Evolutionary conservation across 805 yeast genomes (phyloP), one percentile per base, ranked within the genome.

Genomic region (Maudiozyma turicensis): DNA sequence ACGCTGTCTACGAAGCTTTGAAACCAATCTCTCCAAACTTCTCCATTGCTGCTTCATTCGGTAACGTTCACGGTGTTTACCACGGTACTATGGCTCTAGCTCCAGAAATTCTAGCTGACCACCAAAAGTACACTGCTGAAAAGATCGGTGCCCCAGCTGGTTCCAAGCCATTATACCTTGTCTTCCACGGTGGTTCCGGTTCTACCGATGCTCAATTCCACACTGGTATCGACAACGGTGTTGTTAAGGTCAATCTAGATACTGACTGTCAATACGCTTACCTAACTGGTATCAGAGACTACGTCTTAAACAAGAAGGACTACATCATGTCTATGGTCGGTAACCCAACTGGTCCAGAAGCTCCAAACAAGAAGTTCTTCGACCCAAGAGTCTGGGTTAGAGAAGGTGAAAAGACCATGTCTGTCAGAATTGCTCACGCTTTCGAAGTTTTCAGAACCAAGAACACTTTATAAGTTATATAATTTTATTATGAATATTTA

Each of bases 321-420:
- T 93, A 93, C 84, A 71, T 93, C 63, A 61, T 78, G 76, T 56
- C 84, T 50, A 86, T 74, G 74, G 96, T 93, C 65, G 99, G 99
- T 76, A 93, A 93, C 95, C 99, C 99, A 76, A 96, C 91, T 26
- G 99, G 98, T 73, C 91, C 77, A 50, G 98, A 93, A 76, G 86
- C 88, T 81, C 99, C 99, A 77, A 93, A 93, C 91, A 93, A 93
- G 90, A 93, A 93, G 80, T 89, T 76, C 88, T 93, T 88, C 71
- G 99, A 93, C 78, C 99, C 99, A 77, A 91, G 99, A 84, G 98
- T 90, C 74, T 93, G 99, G 99, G 97, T 93, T 60, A 90, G 98
- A 82, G 98, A 91, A 78, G 98, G 99, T 81, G 99, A 93, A 81
- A 89, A 89, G 89, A 89, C 97, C 69, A 91, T 93, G 97, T 60